Evolutionary conservation across 306 rosid genomes (phyloP), one percentile per base, ranked within the genome.

Genomic region (Quercus berberidifolia): DNA sequence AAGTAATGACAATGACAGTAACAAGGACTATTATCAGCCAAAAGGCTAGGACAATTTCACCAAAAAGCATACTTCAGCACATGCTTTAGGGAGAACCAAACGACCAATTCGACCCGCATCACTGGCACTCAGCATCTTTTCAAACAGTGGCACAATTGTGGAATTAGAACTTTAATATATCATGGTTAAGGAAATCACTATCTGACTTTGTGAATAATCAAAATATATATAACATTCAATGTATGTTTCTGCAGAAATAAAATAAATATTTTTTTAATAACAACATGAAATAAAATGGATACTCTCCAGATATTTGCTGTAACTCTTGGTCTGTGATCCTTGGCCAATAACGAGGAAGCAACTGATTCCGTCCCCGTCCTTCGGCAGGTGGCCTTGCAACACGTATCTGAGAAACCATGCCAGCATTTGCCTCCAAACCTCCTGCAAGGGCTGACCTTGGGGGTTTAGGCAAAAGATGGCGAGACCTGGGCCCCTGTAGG

Each of bases 71-170:
- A 95, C 99, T 79, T 95, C 99, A 64, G 99, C 99, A 81, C 99
- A 95, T 46, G 99, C 99, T 90, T 95, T 95, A 52, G 99, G 99
- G 83, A 95, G 91, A 81, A 95, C 98, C 85, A 95, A 79, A 74
- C 99, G 97, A 79, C 99, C 99, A 84, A 95, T 95, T 78, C 99
- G 97, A 84, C 99, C 99, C 35, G 99, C 99, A 79, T 95, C 99
- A 91, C 99, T 95, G 80, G 99, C 99, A 81, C 99, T 95, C 79
- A 95, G 91, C 98, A 93, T 95, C 89, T 95, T 95, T 79, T 95
- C 99, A 86, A 95, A 95, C 86, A 95, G 85, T 57, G 99, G 99
- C 78, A 95, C 96, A 3, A 95, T 91, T 62, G 95, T 93, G 80
- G 96, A 92, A 81, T 95, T 95, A 86, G 99, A 90, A 82, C 98